Conservation (phyloP, 805 yeast genomes). For the Cyberlindnera americana region DNA sequence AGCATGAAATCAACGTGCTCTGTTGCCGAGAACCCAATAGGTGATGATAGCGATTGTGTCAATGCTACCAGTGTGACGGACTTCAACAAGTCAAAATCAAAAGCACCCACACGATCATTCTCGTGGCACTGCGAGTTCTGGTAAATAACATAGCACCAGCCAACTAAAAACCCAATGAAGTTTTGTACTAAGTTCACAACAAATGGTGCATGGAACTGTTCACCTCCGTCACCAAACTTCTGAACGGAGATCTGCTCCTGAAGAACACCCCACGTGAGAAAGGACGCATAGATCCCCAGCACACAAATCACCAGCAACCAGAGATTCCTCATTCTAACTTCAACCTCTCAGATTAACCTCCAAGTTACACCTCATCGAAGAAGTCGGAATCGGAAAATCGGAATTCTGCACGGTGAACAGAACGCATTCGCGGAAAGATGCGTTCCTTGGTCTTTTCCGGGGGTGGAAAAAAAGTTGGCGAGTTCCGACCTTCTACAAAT, state of each 20-base stretch:
- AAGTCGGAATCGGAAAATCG: no score
- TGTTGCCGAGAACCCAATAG: slow-evolving; percentile 75
- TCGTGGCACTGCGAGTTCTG: slow-evolving; percentile 7
- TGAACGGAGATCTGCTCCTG: slow-evolving; percentile 85
- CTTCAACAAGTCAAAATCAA: slow-evolving; percentile 19
- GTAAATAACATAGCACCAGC: slow-evolving; percentile 51
- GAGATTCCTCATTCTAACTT: no score
- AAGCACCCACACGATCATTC: slow-evolving; percentile 14
- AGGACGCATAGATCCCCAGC: slow-evolving; percentile 78
- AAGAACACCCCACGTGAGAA: slow-evolving; percentile 86
- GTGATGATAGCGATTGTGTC: slow-evolving; percentile 78
- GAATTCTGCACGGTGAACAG: no score
- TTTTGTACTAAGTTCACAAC: slow-evolving; percentile 77
- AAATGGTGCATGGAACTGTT: slow-evolving; percentile 69
- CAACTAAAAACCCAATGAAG: slow-evolving; percentile 64
- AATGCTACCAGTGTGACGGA: slow-evolving; percentile 23
- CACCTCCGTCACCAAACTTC: slow-evolving; percentile 61
- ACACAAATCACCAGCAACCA: slow-evolving; percentile 29
- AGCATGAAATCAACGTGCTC: slow-evolving; percentile 84
- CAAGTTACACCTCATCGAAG: no score
- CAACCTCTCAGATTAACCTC: no score
- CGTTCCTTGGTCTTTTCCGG: no score
- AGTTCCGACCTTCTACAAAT: no score
- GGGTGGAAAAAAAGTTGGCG: no score
- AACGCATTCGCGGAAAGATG: no score